Base-by-base conservation (phyloP, 176 grass and related monocot genomes). In the Chloris gayana region DNA sequence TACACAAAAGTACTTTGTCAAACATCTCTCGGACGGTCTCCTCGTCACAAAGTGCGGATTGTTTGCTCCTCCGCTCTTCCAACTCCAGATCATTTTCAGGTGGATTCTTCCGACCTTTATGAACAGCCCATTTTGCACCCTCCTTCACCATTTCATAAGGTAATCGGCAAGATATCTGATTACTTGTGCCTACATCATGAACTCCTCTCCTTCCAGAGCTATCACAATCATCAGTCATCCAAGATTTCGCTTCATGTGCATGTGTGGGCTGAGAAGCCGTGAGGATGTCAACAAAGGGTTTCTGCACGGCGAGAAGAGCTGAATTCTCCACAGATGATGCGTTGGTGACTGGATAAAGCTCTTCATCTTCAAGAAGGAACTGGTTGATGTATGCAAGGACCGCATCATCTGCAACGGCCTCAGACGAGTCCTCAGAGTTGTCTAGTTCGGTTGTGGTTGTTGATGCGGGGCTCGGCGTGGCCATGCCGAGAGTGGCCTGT, bases 351-450 rank as follows among this genome's bases (percentile, higher is more conserved):
- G 60, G 50, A 49, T 1, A 83, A 29, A 25, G 50, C 5, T 88
- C 86, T 0, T 83, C 85, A 6, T 83, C 85, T 37, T 78, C 80
- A 37, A 88, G 86, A 4, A 88, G 80, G 69, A 88, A 88, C 75
- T 84, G 86, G 11, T 88, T 88, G 80, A 88, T 88, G 69, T 88
- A 88, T 29, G 86, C 86, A 34, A 88, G 86, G 38, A 88, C 75
- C 7, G 80, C 75, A 73, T 88, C 86, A 35, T 88, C 80, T 1
- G 72, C 24, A 11, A 21, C 39, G 6, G 73, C 15, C 54, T 84
- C 78, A 4, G 49, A 67, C 5, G 57, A 18, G 0, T 83, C 80
- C 80, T 88, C 86, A 0, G 69, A 15, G 69, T 46, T 83, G 41
- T 73, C 80, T 10, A 49, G 19, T 19, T 88, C 86, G 2, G 80